These are phyloP conservation scores for Colletotrichum truncatum DNA, from an alignment of 2,329 filamentous ascomycete species.

Conservation along the genomic window DNA sequence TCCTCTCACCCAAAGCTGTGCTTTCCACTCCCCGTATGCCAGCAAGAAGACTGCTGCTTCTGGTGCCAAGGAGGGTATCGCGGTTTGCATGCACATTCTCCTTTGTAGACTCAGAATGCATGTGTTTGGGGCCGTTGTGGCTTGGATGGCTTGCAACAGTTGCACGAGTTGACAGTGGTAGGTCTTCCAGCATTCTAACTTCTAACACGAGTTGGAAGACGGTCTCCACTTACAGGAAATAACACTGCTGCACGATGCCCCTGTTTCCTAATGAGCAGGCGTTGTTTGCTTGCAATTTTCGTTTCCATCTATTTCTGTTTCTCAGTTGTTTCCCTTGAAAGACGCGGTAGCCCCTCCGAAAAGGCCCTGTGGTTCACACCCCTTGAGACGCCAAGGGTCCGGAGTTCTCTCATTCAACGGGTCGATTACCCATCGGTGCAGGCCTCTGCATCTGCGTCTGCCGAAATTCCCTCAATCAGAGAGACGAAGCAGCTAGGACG, in stretches of 20 bases:
- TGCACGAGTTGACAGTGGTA: not conserved
- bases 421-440: not conserved
- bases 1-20: not conserved
- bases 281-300: not conserved
- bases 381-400: conserved; percentile 22
- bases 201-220: not conserved
- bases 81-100: too few relatives aligned
- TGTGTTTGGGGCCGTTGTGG: not conserved
- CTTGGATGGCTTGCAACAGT: not conserved
- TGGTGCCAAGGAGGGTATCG: too few relatives aligned
- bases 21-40: too few relatives aligned
- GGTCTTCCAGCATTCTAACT: not conserved
- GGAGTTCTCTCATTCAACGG: not conserved
- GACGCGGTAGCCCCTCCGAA: not conserved
- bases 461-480: not conserved
- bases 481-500: not conserved
- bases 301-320: conserved; percentile 16
- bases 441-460: not conserved
- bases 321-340: not conserved
- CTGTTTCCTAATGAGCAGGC: not conserved
- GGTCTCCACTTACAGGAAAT: conserved; percentile 9
- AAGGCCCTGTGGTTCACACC: conserved; percentile 3
- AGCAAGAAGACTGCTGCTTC: too few relatives aligned
- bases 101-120: not conserved
- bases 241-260: conserved; percentile 2